Percentiles rank a stretch among this genome's conserved stretches.
Evolutionary conservation across 805 yeast species (phyloP).

Genomic region (Suhomyces pyralidae): DNA sequence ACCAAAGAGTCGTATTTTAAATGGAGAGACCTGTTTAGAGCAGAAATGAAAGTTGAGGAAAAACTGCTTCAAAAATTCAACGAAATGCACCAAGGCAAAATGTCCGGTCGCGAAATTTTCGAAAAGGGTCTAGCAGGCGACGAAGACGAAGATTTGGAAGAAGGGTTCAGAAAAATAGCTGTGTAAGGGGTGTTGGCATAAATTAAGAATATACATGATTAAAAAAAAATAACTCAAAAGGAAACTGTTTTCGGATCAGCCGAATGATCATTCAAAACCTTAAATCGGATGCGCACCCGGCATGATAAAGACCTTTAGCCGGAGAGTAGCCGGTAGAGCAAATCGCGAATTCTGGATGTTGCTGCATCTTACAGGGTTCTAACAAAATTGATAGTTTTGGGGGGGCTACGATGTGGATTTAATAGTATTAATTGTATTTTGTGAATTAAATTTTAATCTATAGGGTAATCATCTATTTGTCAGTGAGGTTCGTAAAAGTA

Average conservation of each 20-base stretch:
- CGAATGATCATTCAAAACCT: background rate
- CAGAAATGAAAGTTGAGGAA: constrained; percentile 68
- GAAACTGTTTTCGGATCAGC: background rate
- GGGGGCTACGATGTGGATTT: background rate
- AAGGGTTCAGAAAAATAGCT: constrained; percentile 12
- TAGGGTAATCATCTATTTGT: background rate
- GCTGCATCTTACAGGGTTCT: background rate
- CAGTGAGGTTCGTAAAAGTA: background rate
- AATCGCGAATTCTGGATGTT: background rate
- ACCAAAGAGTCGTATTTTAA: constrained; percentile 67
- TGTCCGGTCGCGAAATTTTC: constrained; percentile 87
- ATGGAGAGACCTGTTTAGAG: constrained; percentile 74
- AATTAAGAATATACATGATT: background rate
- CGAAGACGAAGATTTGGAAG: constrained; percentile 29
- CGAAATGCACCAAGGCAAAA: constrained; percentile 66
- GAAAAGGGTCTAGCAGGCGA: constrained; percentile 83
- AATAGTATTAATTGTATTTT: background rate
- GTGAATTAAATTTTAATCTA: background rate
- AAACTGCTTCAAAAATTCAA: constrained; percentile 50
- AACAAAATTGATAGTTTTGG: background rate
- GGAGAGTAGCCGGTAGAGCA: background rate
- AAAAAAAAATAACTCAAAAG: background rate
- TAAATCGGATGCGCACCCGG: background rate
- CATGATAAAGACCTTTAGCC: background rate
- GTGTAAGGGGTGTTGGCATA: constrained; percentile 3